Evolutionary conservation across 1,284 basidiomycete genomes (phyloP), one percentile per base, ranked within the genome.

Genomic region (Apiotrichum veenhuisii): DNA sequence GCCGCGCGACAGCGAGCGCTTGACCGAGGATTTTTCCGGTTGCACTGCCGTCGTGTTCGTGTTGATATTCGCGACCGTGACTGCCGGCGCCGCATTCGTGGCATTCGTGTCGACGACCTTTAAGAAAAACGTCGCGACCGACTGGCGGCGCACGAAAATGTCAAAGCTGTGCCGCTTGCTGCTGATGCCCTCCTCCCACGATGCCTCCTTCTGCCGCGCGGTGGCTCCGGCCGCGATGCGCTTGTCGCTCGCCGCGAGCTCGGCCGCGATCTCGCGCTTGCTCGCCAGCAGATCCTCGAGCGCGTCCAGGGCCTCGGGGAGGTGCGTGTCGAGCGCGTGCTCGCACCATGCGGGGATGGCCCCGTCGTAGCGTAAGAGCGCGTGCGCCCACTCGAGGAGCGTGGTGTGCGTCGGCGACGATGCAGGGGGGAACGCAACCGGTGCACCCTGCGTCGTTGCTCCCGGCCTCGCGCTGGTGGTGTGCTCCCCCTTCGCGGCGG

Each of bases 151-250:
- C 14, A 11, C 20, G n/a, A 48, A 48, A 22, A 48, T 30, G 33
- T 48, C 46, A 30, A 30, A 48, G 46, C 46, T 48, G 46, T 48
- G 17, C n/a, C 45, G 45, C 20, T 46, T 46, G n/a, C 37, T 46
- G n/a, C 37, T 38, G 11, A 38, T 17, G 15, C 25, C 30, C 8
- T 26, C n/a, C 25, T 44, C 43, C 43, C 23, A 44, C 3, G n/a
- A 18, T 5, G 43, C 15, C 10, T 46, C 45, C 18, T 34, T 20
- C 27, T 20, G 30, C 1, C 46, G 46, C n/a, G 9, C 20, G 12
- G n/a, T 37, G 14, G 15, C 22, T 8, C 33, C 46, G 14, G 20
- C 14, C 27, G 22, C 14, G 46, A 48, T 48, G 33, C 46, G 46
- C 23, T 14, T 20, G n/a, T 48, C 46, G 4, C 33, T 20, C 8